Conservation (phyloP, 495 filamentous ascomycete species). For the Opeltia flavorubescens region DNA sequence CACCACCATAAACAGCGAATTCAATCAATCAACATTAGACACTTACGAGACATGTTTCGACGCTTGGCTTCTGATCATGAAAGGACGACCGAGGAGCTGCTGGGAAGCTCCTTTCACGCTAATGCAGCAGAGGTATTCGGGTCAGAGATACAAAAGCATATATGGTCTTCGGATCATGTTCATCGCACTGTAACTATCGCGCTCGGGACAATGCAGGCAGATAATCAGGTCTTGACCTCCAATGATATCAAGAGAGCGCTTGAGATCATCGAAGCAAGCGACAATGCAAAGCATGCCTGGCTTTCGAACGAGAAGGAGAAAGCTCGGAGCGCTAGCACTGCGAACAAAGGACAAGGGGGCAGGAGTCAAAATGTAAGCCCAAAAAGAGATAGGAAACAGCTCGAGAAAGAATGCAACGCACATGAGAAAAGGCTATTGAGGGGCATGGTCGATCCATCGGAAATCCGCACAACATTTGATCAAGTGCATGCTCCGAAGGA, state of each 20-base stretch:
- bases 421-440: slow-evolving; percentile 74
- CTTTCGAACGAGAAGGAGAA: slow-evolving; percentile 19
- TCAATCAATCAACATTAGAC: slow-evolving; percentile 51
- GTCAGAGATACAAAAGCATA: slow-evolving; percentile 34
- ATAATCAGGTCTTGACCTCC: slow-evolving; percentile 13
- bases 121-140: slow-evolving; percentile 23
- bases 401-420: slow-evolving; percentile 43
- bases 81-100: slow-evolving; percentile 16
- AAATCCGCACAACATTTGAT: slow-evolving; percentile 71
- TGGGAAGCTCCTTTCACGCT: slow-evolving; percentile 23
- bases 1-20: slow-evolving; percentile 36
- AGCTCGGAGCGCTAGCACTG: neutral
- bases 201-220: slow-evolving; percentile 30
- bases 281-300: slow-evolving; percentile 30
- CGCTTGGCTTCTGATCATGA: slow-evolving; percentile 23
- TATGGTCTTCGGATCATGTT: slow-evolving; percentile 46
- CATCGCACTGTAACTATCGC: slow-evolving; percentile 48
- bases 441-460: slow-evolving; percentile 66
- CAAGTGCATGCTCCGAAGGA: slow-evolving; percentile 70
- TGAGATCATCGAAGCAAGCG: slow-evolving; percentile 29
- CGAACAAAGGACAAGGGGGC: neutral
- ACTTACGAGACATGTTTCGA: slow-evolving; percentile 52
- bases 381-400: slow-evolving; percentile 17
- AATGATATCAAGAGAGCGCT: slow-evolving; percentile 23
- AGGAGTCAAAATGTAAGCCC: slow-evolving; percentile 11